Conservation (phyloP, 106 monocot genomes). For the Cymbidium sinense region DNA sequence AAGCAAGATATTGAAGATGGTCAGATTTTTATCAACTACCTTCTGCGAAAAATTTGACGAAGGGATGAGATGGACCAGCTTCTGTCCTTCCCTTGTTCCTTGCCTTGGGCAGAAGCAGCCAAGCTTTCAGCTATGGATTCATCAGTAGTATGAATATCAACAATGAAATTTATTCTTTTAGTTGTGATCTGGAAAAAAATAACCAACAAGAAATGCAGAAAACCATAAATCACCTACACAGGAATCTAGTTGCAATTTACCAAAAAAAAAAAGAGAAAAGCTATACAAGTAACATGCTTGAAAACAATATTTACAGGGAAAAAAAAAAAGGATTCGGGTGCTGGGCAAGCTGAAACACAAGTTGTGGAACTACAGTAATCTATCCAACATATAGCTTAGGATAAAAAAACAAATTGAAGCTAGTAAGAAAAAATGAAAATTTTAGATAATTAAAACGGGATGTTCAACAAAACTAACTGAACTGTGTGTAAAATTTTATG, state of each 20-base stretch:
- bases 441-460: not conserved
- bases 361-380: not conserved
- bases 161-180: conserved; percentile 80
- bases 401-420: not conserved
- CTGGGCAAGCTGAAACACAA: not conserved
- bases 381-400: not conserved
- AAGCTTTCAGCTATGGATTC: conserved; percentile 22
- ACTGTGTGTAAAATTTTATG: not conserved
- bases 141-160: conserved; percentile 39
- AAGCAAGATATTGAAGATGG: not conserved
- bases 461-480: not conserved
- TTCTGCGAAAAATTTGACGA: conserved; percentile 80
- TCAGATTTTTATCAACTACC: conserved; percentile 33
- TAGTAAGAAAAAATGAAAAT: conserved; percentile 2
- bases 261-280: not conserved
- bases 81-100: conserved; percentile 56
- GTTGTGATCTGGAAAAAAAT: conserved; percentile 65
- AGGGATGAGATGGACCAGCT: conserved; percentile 88
- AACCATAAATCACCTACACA: not conserved
- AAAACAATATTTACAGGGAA: not conserved
- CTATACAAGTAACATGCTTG: not conserved
- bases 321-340: not conserved
- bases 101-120: conserved; percentile 24
- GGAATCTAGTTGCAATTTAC: not conserved
- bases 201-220: not conserved